Evolutionary conservation across 1,284 basidiomycete genomes (phyloP), one percentile per base, ranked within the genome.

Genomic region (Flammula alnicola): DNA sequence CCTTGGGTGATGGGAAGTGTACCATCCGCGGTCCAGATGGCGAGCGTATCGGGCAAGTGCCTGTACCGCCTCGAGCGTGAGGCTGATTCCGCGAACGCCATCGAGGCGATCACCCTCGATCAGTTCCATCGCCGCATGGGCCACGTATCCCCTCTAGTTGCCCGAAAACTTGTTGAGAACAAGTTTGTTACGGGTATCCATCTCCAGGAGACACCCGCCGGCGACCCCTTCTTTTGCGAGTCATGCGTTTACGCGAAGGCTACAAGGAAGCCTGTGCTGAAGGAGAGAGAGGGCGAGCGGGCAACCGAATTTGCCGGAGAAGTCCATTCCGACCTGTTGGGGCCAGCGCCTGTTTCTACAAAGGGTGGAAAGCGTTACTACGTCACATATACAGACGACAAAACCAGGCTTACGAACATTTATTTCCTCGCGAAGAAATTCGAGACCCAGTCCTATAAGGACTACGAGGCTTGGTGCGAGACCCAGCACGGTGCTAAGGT

Each of bases 51-150:
- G 61, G 61, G 0, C 1, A 19, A 55, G n/a, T 57, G 65, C 1
- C 42, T 67, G 14, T 70, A 70, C 32, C 46, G 35, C 1, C 51
- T 68, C 4, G 42, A 56, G 27, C 49, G 56, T 49, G 51, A 55
- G 35, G 56, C 66, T 3, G 43, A 44, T 5, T n/a, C 40, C 3
- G 52, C 45, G 8, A 48, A 55, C 22, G 40, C 52, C 0, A 41
- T 31, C 0, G 60, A 69, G 26, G 25, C 6, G 0, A 19, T 73
- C 8, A 67, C 58, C 3, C 7, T 72, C 1, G 58, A 68, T 31
- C 59, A 71, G 20, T 42, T 73, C 0, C 72, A 77, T 37, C 53
- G 54, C 1, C 51, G 55, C 0, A 56, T 73, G 51, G 68, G 69
- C 0, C 74, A 76, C 38, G 71, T 75, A 4, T 58, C 66, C 1